Conservation (phyloP, 345 rosid genomes). For the Melaleuca quinquenervia region DNA sequence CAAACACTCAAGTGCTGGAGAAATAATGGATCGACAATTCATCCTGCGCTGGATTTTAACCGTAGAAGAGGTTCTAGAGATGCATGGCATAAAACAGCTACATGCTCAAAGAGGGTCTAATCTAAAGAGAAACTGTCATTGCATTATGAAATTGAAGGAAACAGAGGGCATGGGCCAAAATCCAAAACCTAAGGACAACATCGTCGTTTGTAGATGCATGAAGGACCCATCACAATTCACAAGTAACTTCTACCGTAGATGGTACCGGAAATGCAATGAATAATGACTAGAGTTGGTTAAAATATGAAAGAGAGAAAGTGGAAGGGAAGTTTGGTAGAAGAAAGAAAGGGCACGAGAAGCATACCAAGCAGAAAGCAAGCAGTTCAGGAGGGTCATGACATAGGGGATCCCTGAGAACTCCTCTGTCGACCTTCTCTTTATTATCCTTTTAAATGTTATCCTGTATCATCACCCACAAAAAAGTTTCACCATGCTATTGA, state of each 20-base stretch:
- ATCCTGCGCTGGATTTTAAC: not conserved
- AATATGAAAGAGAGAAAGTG: not conserved
- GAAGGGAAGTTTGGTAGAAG: not conserved
- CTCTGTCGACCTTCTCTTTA: conserved; percentile 57
- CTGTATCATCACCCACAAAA: conserved; percentile 12
- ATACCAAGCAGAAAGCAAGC: conserved; percentile 97
- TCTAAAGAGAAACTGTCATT: not conserved
- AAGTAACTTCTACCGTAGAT: not conserved
- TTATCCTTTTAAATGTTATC: conserved; percentile 83
- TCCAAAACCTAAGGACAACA: no score
- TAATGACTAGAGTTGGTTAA: not conserved
- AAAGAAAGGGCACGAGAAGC: not conserved
- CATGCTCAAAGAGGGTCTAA: not conserved
- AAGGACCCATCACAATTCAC: not conserved
- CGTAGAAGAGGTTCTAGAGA: not conserved
- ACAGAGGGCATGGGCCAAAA: not conserved
- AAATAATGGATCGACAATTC: not conserved
- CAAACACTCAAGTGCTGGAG: not conserved
- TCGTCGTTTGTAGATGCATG: not conserved
- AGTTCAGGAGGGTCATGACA: conserved; percentile 90
- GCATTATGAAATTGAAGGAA: not conserved
- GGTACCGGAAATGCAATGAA: not conserved
- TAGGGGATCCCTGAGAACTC: conserved; percentile 97
- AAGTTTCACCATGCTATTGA: not conserved
- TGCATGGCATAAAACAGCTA: not conserved